Conservation (phyloP, 768 basidiomycete species). For the Lepiota brunneoincarnata region DNA sequence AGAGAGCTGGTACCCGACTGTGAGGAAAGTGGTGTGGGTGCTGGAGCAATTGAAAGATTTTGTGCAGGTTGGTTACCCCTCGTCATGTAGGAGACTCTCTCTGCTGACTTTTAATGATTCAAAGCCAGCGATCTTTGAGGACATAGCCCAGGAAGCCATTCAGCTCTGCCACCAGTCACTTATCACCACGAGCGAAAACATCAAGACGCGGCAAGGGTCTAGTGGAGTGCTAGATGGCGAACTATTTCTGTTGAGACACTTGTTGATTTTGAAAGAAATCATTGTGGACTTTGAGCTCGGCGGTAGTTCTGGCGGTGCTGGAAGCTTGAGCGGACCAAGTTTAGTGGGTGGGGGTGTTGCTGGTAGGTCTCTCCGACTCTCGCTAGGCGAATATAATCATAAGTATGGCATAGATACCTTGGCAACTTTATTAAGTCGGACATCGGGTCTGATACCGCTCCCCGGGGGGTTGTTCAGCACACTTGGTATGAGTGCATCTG, state of each 20-base stretch:
- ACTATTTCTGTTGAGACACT: conserved; percentile 87
- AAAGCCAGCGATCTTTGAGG: conserved; percentile 93
- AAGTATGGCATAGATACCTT: conserved; percentile 41
- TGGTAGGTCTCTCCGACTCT: conserved; percentile 5
- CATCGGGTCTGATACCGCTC: conserved; percentile 46
- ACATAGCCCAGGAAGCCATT: conserved; percentile 93
- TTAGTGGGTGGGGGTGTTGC: background rate
- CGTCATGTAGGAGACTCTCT: background rate
- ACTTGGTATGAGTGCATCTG: conserved; percentile 54
- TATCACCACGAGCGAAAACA: conserved; percentile 62
- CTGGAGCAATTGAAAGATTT: conserved; percentile 87
- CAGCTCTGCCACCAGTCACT: conserved; percentile 81
- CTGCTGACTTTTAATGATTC: background rate
- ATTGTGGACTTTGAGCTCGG: conserved; percentile 65
- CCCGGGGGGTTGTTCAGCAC: conserved; percentile 71
- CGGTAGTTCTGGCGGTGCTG: conserved; percentile 17
- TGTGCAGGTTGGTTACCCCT: conserved; percentile 64
- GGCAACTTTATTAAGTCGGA: conserved; percentile 57
- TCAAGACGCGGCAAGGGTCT: conserved; percentile 50
- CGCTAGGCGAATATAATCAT: no score
- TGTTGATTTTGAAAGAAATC: conserved; percentile 91
- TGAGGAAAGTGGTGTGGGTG: conserved; percentile 89
- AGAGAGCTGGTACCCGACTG: conserved; percentile 90
- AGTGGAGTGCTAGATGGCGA: conserved; percentile 63
- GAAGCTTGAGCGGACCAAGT: conserved; percentile 11